Percentiles rank a stretch among this genome's conserved stretches.
Conservation (phyloP, 352 stramenopile species). For the Peronospora farinosa region DNA sequence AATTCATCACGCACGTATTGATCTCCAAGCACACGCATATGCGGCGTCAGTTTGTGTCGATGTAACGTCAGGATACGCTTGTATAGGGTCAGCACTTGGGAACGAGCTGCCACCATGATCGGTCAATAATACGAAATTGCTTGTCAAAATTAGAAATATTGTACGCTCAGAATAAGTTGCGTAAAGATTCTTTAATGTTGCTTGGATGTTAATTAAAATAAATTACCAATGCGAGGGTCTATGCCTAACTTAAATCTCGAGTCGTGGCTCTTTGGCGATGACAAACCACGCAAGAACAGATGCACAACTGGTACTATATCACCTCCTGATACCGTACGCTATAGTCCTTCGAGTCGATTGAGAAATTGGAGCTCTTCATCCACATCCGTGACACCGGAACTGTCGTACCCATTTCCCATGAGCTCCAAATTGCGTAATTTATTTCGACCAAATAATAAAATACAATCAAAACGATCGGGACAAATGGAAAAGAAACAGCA, state of each 20-base stretch:
- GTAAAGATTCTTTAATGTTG: neutral
- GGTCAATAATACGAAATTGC: neutral
- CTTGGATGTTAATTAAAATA: neutral
- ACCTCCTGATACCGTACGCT: neutral
- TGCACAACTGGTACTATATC: neutral
- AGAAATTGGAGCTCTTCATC: conserved; percentile 3
- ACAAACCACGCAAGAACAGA: conserved; percentile 25
- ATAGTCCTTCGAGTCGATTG: conserved; percentile 12
- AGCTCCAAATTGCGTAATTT: conserved; percentile 72
- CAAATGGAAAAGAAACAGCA: conserved; percentile 38
- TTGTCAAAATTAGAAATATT: neutral
- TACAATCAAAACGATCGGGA: conserved; percentile 47
- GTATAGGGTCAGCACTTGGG: conserved; percentile 64
- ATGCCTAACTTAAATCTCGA: conserved; percentile 67
- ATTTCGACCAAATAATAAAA: conserved; percentile 50
- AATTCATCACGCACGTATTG: conserved; percentile 84
- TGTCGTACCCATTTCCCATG: conserved; percentile 56
- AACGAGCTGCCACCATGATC: conserved; percentile 26
- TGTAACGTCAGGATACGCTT: conserved; percentile 76
- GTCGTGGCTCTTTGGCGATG: conserved; percentile 78
- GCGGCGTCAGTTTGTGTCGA: conserved; percentile 57
- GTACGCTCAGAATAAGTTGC: conserved; percentile 7
- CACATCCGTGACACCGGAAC: conserved; percentile 5
- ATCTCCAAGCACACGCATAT: conserved; percentile 80
- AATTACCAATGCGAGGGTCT: conserved; percentile 29